Evolutionary conservation across 805 yeast species (phyloP), one percentile per base, ranked within the genome.

Genomic region (Maudiozyma pseudohumilis): DNA sequence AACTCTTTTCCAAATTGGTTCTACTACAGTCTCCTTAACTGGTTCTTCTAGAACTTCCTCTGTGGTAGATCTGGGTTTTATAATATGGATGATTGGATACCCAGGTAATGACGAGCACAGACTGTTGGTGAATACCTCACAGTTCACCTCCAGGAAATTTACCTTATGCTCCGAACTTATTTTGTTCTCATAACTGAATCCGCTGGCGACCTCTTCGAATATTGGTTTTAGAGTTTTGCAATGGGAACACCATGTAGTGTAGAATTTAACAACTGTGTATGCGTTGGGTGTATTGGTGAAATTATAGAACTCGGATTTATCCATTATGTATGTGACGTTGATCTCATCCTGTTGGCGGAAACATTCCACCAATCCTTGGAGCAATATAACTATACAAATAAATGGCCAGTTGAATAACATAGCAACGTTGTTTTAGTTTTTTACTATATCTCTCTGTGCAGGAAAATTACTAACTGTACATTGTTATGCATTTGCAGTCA

Each of bases 231-330:
- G 52, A 26, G 62, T 64, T 52, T 72, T 72, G 53, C 87, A 79
- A 54, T 79, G 85, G 26, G 75, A 62, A 56, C 87, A 79, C 87
- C 87, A 79, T 37, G 73, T 75, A 8, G 87, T 83, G 48, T 70
- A 77, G 46, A 56, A 59, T 32, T 60, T 60, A 2, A 60, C 56
- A 26, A 60, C 48, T 2, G 61, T 56, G 38, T 52, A 60, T 6
- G 56, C 40, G 16, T 48, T 44, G 10, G 42, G 44, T 23, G 42
- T 46, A 39, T 57, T 54, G 6, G 46, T 49, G 7, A 42, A 40
- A 21, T 56, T 53, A 32, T 56, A 57, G 36, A 54, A 60, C 13
- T 55, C 49, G 16, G 48, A 53, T n/a, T 46, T 36, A 17, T 52
- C 47, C 34, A 37, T 35, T 2, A 56, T 53, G 30, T 38, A 17